Evolutionary conservation across 805 yeast genomes (phyloP), one percentile per base, ranked within the genome.

Genomic region (Yarrowia porcina): DNA sequence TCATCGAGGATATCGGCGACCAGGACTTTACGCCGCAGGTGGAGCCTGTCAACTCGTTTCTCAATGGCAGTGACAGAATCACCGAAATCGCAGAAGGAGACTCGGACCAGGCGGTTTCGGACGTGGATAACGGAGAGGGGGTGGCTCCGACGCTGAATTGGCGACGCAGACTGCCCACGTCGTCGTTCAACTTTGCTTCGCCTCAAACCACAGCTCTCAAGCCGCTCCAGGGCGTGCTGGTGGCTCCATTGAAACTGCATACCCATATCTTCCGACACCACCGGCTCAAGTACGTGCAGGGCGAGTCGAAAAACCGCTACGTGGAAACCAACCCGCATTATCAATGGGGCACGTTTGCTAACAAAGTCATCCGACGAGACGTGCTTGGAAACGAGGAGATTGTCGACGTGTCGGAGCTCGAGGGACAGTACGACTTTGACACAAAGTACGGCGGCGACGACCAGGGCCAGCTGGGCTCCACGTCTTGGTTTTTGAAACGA

Each of bases 251-350:
- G 4, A 56, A 41, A 56, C 61, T 56, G 49, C 61, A 56, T 32
- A 39, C 61, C 15, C 61, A 56, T 20, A 56, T 56, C 28, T 56
- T 56, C 30, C 12, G 61, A 20, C 61, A 56, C 38, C 47, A 41
- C 49, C 49, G 61, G 12, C 61, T 56, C 20, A 56, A 56, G 21
- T 56, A 28, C 39, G 61, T 56, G 30, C 39, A 56, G 49, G 61
- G 61, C 27, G 61, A 56, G 33, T 21, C 61, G 20, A 56, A 56
- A n/a, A 39, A 56, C 47, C n/a, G 59, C 3, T 56, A 39, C 30
- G 38, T 35, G 35, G 39, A 56, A 15, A 41, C 49, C 39, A 56
- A 56, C 30, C 49, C 35, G 18, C 61, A 56, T 17, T 56, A 39
- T n/a, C 30, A 38, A 17, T 56, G 61, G 61, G 61, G 49, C 21